Base-by-base conservation (phyloP, 2,329 filamentous ascomycete species). In the Pseudogymnoascus sp. region DNA sequence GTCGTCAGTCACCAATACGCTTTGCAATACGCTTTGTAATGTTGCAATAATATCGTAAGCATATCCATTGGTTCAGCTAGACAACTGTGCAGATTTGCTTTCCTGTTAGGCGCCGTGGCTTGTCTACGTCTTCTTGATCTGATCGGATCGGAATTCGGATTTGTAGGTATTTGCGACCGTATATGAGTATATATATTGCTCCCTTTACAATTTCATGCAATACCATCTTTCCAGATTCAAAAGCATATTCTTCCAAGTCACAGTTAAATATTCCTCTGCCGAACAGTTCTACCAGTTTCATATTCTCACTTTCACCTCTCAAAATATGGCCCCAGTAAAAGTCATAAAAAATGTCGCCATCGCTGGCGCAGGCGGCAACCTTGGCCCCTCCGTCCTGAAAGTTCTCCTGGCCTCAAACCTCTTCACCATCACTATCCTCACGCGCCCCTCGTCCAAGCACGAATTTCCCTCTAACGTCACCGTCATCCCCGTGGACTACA, bases 401-500 rank as follows among this genome's bases (percentile, higher is more conserved):
- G 65, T 58, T 2, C 45, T 72, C 21, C 1, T 70, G 21, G 58
- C 64, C 13, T 70, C 69, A 7, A 65, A 64, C 9, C 67, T 67
- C 58, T 72, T 83, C 74, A 76, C 76, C 58, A 71, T 81, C 59
- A 79, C 79, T n/a, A 74, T 82, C 18, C 74, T 84, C 59, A 77
- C 77, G 21, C 79, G 82, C 21, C 64, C 69, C 25, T 71, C 73
- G 45, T 81, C 78, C 4, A 62, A 61, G 6, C 63, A 67, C 5
- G 65, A 67, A 1, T 66, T 69, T 37, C 70, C 73, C 6, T 13
- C 69, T 0, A 67, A 69, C 18, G 73, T 80, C 65, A 76, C 75
- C 12, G 75, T 81, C 18, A 61, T 78, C 63, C 72, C 74, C 5
- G 76, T 77, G 15, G 75, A 83, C 67, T 81, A 78, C 63, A 71